These are phyloP conservation scores for Byssoonygena ceratinophila DNA, from an alignment of 2,329 filamentous ascomycete species.

Conservation along the genomic window DNA sequence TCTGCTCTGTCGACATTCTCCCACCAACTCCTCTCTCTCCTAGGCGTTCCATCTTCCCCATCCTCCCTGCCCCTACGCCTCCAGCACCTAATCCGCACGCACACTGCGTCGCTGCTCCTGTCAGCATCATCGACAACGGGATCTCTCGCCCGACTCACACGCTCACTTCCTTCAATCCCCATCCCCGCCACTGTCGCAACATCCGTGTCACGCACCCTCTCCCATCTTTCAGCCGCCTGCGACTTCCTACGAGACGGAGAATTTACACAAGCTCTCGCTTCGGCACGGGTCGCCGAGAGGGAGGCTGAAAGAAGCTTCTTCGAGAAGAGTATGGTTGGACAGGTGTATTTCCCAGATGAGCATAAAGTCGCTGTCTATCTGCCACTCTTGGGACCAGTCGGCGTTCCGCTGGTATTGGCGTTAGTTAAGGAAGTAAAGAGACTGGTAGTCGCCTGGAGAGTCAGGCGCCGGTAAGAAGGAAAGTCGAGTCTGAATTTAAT, in stretches of 20 bases:
- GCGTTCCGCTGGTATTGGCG: conserved; percentile 77
- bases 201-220: conserved; percentile 69
- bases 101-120: conserved; percentile 71
- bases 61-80: conserved; percentile 71
- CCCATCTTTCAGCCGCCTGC: conserved; percentile 67
- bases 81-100: conserved; percentile 72
- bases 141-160: conserved; percentile 75
- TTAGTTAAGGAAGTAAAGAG: conserved; percentile 69
- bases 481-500: not conserved
- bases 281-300: conserved; percentile 73
- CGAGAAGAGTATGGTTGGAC: conserved; percentile 97
- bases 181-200: conserved; percentile 81
- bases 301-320: conserved; percentile 94
- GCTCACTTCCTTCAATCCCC: conserved; percentile 76
- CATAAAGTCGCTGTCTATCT: conserved; percentile 96
- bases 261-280: conserved; percentile 58
- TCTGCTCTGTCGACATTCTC: conserved; percentile 83
- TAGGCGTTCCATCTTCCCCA: conserved; percentile 72
- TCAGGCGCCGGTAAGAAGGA: conserved; percentile 16
- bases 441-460: conserved; percentile 27
- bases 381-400: conserved; percentile 78
- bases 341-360: conserved; percentile 97
- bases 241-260: conserved; percentile 52
- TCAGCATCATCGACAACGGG: conserved; percentile 88
- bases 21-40: conserved; percentile 74